Percentiles rank a stretch among this genome's conserved stretches.
Evolutionary conservation across 2,329 filamentous ascomycete species (phyloP).

Genomic region (Rhynchosporium agropyri): DNA sequence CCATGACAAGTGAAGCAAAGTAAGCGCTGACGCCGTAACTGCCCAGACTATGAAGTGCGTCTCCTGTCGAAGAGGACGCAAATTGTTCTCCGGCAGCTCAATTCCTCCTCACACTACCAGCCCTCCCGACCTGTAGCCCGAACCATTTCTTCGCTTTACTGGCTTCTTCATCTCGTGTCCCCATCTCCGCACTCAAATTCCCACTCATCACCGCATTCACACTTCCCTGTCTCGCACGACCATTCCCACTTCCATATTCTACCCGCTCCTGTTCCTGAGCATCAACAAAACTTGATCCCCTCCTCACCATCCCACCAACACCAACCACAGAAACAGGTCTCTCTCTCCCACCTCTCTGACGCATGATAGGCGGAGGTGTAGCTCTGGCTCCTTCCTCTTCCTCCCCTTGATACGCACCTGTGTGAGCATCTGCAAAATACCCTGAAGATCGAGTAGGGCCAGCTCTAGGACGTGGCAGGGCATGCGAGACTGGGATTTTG

Average conservation of each 20-base stretch:
- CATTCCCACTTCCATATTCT: neutral
- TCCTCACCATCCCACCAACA: neutral
- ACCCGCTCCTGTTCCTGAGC: neutral
- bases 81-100: neutral
- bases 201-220: neutral
- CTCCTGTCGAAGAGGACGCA: neutral
- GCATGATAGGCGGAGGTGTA: constrained; percentile 39
- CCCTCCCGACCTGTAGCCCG: constrained; percentile 5
- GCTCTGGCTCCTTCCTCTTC: constrained; percentile 31
- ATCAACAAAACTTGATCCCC: neutral
- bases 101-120: constrained; percentile 10
- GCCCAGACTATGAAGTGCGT: neutral
- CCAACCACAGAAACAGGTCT: constrained; percentile 25
- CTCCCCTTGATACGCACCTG: constrained; percentile 10
- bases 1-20: neutral
- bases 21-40: neutral
- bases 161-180: neutral
- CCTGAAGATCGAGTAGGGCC: neutral
- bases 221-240: constrained; percentile 6
- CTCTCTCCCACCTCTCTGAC: constrained; percentile 23
- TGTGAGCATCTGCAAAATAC: constrained; percentile 2
- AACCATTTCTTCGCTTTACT: constrained; percentile 30
- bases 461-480: neutral
- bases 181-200: neutral
- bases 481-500: neutral